Percentiles rank a stretch among this genome's conserved stretches.
Conservation (phyloP, 2,329 filamentous ascomycete genomes). For the Penicillium rolfsii region DNA sequence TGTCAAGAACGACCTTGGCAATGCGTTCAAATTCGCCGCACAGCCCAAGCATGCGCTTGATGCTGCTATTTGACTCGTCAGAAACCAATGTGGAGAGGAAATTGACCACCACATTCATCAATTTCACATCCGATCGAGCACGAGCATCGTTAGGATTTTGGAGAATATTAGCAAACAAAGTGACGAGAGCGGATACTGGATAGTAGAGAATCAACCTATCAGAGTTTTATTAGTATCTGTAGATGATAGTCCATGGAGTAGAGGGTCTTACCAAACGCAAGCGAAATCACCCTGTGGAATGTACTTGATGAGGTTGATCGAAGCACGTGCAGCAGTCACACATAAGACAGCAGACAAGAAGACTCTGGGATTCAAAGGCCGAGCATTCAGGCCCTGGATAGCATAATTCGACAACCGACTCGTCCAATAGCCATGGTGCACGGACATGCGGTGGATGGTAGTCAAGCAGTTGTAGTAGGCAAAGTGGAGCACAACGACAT, state of each 20-base stretch:
- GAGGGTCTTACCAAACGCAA: slow-evolving; percentile 78
- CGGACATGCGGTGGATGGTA: slow-evolving; percentile 97
- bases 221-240: not conserved
- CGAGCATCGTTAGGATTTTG: slow-evolving; percentile 91
- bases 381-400: slow-evolving; percentile 88
- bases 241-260: not conserved
- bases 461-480: slow-evolving; percentile 97
- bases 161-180: slow-evolving; percentile 91
- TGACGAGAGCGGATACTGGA: slow-evolving; percentile 91
- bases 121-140: slow-evolving; percentile 81
- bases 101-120: slow-evolving; percentile 91
- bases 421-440: slow-evolving; percentile 98
- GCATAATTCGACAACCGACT: slow-evolving; percentile 92
- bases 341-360: slow-evolving; percentile 93
- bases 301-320: slow-evolving; percentile 92
- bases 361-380: slow-evolving; percentile 87
- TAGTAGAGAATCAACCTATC: slow-evolving; percentile 87
- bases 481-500: slow-evolving; percentile 92
- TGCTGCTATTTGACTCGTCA: slow-evolving; percentile 85
- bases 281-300: slow-evolving; percentile 93
- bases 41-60: slow-evolving; percentile 89
- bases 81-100: slow-evolving; percentile 88
- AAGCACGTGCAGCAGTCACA: slow-evolving; percentile 87
- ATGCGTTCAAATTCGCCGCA: slow-evolving; percentile 98
- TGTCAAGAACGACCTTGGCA: slow-evolving; percentile 86